Evolutionary conservation across 768 basidiomycete species (phyloP), one percentile per base, ranked within the genome.

Genomic region (Mycena kentingensis): DNA sequence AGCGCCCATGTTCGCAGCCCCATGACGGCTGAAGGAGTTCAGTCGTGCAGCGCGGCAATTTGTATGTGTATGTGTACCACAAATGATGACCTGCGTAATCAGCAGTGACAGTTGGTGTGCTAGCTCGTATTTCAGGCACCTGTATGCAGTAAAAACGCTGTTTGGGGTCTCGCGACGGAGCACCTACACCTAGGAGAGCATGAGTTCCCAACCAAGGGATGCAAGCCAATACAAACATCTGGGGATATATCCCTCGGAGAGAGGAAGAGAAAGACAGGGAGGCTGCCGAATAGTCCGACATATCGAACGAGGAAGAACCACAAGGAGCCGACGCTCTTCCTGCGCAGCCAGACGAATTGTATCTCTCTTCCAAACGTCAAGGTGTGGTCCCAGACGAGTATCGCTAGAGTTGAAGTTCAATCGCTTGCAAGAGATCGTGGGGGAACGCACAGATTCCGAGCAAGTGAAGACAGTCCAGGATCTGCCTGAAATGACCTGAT

Each of bases 231-330:
- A 21, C 19, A 4, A 19, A 12, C 5, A 18, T 15, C 19, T 21
- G 35, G 22, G 12, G n/a, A 12, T 5, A 37, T 41, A 22, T 44
- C 50, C 19, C 45, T 52, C 10, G 3, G 19, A 1, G 32, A 13
- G 0, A 52, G 34, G 55, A 52, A 49, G 3, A 52, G 24, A 16
- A 49, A 32, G 13, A 51, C 49, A 21, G 48, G 32, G 22, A 57
- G 36, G 25, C 52, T 55, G 22, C 60, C 62, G 12, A 62, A 26
- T 15, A 67, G 28, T 2, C 64, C 64, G 6, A 67, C 19, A 32
- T 73, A 73, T 1, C 71, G 68, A 49, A 72, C 67, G 12, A 65
- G 26, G 22, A 65, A 64, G 54, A 73, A 73, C 31, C 66, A 43
- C 5, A 64, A 46, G 10, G 64, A 62, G 2, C 64, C 44, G 4